Percentiles rank a stretch among this genome's conserved stretches.
Conservation (phyloP, 129 eudicot species). For the Cynara cardunculus region DNA sequence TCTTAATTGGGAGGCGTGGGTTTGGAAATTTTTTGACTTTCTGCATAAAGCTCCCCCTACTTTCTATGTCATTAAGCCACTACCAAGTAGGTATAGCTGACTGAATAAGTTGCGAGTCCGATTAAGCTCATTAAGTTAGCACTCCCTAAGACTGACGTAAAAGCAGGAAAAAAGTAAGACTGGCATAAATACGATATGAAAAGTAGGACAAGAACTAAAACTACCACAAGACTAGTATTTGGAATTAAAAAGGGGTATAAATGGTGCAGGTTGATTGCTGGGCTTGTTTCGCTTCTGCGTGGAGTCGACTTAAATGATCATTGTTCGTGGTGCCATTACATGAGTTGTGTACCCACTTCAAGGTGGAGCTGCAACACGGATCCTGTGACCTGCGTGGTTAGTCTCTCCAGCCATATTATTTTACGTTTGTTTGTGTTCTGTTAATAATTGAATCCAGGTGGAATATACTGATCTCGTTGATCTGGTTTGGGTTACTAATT, state of each 20-base stretch:
- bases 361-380: constrained; percentile 74
- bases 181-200: neutral
- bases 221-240: neutral
- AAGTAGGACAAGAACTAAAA: neutral
- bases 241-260: neutral
- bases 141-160: neutral
- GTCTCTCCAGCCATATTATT: neutral
- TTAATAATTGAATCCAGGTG: neutral
- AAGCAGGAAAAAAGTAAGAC: no score
- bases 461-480: neutral
- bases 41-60: no score
- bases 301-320: constrained; percentile 67
- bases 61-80: no score
- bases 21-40: no score
- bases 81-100: no score
- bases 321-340: constrained; percentile 93
- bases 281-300: constrained; percentile 59
- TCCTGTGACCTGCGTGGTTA: constrained; percentile 58
- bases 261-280: constrained; percentile 49
- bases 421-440: neutral
- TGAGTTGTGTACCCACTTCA: constrained; percentile 91
- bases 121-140: neutral
- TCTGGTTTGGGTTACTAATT: neutral
- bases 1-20: no score
- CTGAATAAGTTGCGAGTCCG: no score